Conservation (phyloP, 1,139 yeast genomes). For the Candida glucosophila region DNA sequence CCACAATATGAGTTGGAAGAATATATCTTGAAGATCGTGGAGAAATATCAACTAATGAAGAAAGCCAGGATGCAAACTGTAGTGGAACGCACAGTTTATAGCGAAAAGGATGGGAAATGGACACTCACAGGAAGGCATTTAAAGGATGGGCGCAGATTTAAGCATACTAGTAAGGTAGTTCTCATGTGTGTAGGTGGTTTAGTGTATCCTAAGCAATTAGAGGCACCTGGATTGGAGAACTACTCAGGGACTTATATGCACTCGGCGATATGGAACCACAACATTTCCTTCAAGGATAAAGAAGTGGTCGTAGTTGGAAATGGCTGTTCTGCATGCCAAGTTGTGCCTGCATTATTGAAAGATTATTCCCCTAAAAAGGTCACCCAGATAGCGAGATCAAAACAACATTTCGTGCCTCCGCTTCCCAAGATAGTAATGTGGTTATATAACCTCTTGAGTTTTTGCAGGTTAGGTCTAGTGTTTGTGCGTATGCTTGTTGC, state of each 20-base stretch:
- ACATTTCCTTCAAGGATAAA: conserved; percentile 25
- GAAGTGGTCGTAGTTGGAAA: conserved; percentile 33
- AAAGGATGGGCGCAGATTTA: conserved; percentile 20
- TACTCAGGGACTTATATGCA: conserved; percentile 41
- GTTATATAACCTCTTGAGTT: conserved; percentile 18
- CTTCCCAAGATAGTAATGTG: conserved; percentile 15
- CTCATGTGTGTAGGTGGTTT: conserved; percentile 31
- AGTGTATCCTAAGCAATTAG: conserved; percentile 24
- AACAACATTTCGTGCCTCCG: conserved; percentile 35
- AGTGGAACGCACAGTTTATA: conserved; percentile 20
- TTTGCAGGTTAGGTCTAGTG: conserved; percentile 17
- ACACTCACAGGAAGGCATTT: conserved; percentile 22
- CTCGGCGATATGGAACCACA: conserved; percentile 40
- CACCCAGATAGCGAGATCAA: conserved; percentile 28
- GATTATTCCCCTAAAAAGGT: conserved; percentile 19
- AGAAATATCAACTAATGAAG: conserved; percentile 22
- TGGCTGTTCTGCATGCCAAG: conserved; percentile 39
- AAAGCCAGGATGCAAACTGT: conserved; percentile 22
- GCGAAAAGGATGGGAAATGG: conserved; percentile 31
- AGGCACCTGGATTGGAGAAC: conserved; percentile 27
- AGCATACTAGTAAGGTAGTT: conserved; percentile 23
- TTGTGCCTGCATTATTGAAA: conserved; percentile 26
- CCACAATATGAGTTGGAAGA: conserved; percentile 42
- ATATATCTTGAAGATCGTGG: conserved; percentile 32
- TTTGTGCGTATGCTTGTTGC: conserved; percentile 22